Conservation (phyloP, 345 rosid species). For the Adansonia digitata region DNA sequence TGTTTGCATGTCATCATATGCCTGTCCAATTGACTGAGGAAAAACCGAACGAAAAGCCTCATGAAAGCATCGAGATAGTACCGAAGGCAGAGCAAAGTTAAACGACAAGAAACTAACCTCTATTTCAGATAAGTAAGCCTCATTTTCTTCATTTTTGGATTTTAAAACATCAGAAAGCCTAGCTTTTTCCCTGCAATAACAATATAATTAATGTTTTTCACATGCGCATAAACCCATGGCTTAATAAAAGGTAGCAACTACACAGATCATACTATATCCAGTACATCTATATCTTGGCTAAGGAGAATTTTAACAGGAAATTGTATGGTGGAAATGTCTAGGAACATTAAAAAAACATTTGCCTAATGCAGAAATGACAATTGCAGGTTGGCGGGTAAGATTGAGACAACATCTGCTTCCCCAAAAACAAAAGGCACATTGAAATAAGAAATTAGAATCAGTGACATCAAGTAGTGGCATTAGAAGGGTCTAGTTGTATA, state of each 20-base stretch:
- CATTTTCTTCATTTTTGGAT: conserved; percentile 87
- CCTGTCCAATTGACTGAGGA: conserved; percentile 83
- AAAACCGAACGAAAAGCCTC: conserved; percentile 28
- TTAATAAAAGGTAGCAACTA: neutral
- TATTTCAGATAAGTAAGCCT: conserved; percentile 82
- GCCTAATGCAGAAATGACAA: neutral
- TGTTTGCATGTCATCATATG: conserved; percentile 89
- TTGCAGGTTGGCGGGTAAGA: neutral
- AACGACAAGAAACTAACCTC: conserved; percentile 54
- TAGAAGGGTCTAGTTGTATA: neutral
- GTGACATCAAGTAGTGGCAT: neutral
- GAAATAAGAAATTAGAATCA: neutral
- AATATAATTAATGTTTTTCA: neutral
- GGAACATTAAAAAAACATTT: neutral
- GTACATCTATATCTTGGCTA: neutral
- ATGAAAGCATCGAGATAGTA: conserved; percentile 18
- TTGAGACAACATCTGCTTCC: neutral
- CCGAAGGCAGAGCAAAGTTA: conserved; percentile 16
- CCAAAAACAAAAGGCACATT: neutral
- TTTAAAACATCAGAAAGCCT: conserved; percentile 60
- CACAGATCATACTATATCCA: neutral
- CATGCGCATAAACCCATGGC: neutral
- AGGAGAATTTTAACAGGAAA: neutral
- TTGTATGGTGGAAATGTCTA: neutral
- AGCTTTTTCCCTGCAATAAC: conserved; percentile 57